These are phyloP conservation scores for Kluyveromyces sp. DNA, from an alignment of 1,139 yeast species.

Conservation along the genomic window DNA sequence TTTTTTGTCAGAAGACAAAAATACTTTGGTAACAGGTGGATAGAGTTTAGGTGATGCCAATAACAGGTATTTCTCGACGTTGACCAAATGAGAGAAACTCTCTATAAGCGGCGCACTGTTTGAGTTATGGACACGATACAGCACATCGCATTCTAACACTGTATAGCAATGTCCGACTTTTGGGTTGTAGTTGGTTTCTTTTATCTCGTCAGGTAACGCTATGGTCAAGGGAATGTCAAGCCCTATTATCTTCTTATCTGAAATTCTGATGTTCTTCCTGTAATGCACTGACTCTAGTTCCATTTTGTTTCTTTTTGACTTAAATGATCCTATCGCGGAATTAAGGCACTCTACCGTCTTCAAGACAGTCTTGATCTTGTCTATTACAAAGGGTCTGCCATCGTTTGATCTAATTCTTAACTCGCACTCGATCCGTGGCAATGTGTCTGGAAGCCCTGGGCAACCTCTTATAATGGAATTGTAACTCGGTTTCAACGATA, in stretches of 20 bases:
- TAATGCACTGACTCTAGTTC: conserved; percentile 32
- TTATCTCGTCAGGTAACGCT: conserved; percentile 49
- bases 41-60: conserved; percentile 23
- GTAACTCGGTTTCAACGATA: conserved; percentile 41
- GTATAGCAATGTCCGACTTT: conserved; percentile 30
- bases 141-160: conserved; percentile 25
- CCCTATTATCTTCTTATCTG: conserved; percentile 39
- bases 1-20: conserved; percentile 27
- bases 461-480: conserved; percentile 49
- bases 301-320: conserved; percentile 37
- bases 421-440: conserved; percentile 35
- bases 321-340: conserved; percentile 16
- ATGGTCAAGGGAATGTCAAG: conserved; percentile 54
- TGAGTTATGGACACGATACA: conserved; percentile 16
- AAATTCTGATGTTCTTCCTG: conserved; percentile 36
- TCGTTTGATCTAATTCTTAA: conserved; percentile 31
- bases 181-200: conserved; percentile 36
- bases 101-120: conserved; percentile 10
- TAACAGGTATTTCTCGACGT: conserved; percentile 28
- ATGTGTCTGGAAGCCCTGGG: conserved; percentile 56
- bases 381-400: conserved; percentile 71
- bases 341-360: conserved; percentile 25
- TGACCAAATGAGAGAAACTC: conserved; percentile 23
- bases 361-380: conserved; percentile 46
- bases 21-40: conserved; percentile 20